These are phyloP conservation scores for Silene latifolia DNA, from an alignment of 148 eudicot species.

Conservation along the genomic window DNA sequence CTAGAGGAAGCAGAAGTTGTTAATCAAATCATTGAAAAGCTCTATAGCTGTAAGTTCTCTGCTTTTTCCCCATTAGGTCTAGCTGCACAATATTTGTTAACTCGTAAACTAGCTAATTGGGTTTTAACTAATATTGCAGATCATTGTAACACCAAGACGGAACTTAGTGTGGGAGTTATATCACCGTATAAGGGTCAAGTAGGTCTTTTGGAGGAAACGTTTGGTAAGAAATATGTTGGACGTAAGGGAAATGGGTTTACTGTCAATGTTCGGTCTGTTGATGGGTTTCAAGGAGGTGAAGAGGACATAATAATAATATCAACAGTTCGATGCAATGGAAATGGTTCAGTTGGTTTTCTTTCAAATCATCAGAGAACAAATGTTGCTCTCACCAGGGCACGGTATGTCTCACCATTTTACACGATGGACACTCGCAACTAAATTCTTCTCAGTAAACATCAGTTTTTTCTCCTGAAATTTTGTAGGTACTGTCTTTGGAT, in stretches of 20 bases:
- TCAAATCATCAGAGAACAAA: slow-evolving; percentile 59
- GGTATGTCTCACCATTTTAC: slow-evolving; percentile 28
- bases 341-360: slow-evolving; percentile 68
- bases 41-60: slow-evolving; percentile 34
- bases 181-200: slow-evolving; percentile 49
- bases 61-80: neutral
- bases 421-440: neutral
- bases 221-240: slow-evolving; percentile 27
- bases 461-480: neutral
- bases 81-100: too few species aligned
- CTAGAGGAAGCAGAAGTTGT: slow-evolving; percentile 36
- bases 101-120: neutral
- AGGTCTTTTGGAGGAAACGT: slow-evolving; percentile 21
- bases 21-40: slow-evolving; percentile 36
- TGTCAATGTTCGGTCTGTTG: slow-evolving; percentile 67
- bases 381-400: slow-evolving; percentile 77
- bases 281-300: slow-evolving; percentile 86
- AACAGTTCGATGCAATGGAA: slow-evolving; percentile 52
- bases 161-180: slow-evolving; percentile 35
- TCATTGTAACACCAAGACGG: slow-evolving; percentile 10
- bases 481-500: slow-evolving; percentile 51
- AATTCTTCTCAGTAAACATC: neutral
- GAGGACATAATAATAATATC: slow-evolving; percentile 73
- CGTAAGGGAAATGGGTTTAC: slow-evolving; percentile 40
- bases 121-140: neutral